Evolutionary conservation across 1,139 yeast genomes (phyloP).

Genomic region (Suhomyces taliae): DNA sequence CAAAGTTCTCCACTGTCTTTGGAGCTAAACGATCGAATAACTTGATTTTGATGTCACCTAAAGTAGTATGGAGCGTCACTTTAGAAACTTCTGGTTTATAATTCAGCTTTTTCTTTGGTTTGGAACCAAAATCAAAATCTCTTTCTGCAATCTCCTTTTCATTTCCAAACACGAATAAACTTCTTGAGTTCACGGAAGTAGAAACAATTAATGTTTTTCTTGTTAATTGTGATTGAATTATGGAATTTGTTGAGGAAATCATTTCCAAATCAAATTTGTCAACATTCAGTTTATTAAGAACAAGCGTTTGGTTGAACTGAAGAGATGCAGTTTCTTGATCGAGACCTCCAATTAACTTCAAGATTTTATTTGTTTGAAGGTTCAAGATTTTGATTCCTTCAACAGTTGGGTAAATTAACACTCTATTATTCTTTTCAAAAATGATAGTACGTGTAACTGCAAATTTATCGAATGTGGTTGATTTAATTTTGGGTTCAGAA

Average conservation of each 20-base stretch:
- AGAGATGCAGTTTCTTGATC: constrained; percentile 27
- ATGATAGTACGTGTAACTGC: constrained; percentile 19
- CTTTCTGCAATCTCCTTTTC: constrained; percentile 16
- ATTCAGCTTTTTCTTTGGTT: constrained; percentile 5
- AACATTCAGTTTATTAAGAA: constrained; percentile 17
- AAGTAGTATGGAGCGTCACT: constrained; percentile 41
- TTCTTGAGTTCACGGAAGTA: constrained; percentile 25
- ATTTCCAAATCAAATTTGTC: constrained; percentile 27
- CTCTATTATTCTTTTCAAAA: constrained; percentile 36
- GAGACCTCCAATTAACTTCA: constrained; percentile 28
- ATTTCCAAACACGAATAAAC: constrained; percentile 35
- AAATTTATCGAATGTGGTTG: constrained; percentile 11
- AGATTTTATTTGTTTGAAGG: constrained; percentile 25
- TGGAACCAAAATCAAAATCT: constrained; percentile 15
- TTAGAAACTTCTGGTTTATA: constrained; percentile 6
- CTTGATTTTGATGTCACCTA: constrained; percentile 45
- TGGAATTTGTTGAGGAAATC: constrained; percentile 38
- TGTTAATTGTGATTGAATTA: constrained; percentile 31
- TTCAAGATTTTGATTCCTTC: constrained; percentile 37
- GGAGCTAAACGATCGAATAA: constrained; percentile 41
- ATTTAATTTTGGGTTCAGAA: constrained; percentile 23
- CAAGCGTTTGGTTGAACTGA: constrained; percentile 17
- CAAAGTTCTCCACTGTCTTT: constrained; percentile 45
- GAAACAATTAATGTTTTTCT: constrained; percentile 36
- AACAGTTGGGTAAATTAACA: constrained; percentile 31